Conservation (phyloP, 2,329 filamentous ascomycete species). For the Fusarium equiseti region DNA sequence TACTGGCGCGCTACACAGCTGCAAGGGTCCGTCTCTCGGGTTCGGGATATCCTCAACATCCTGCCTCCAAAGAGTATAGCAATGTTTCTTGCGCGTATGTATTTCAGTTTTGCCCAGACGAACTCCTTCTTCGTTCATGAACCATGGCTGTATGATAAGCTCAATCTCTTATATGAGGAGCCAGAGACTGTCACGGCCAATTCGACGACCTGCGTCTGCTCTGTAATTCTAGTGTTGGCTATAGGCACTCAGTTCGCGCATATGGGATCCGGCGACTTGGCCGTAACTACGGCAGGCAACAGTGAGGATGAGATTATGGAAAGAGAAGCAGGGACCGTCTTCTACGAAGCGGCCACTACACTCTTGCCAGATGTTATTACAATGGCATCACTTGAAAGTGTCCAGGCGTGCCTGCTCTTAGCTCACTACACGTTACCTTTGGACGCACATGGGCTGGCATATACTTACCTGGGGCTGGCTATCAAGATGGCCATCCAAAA, state of each 20-base stretch:
- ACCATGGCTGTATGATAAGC: neutral
- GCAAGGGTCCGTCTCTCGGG: neutral
- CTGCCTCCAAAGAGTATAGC: neutral
- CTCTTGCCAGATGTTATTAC: neutral
- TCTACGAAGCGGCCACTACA: neutral
- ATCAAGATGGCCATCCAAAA: conserved; percentile 1
- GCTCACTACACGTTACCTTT: neutral
- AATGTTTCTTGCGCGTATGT: neutral
- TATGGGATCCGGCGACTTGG: neutral
- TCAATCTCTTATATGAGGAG: neutral
- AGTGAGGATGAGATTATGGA: neutral
- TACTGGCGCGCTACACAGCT: conserved; percentile 1
- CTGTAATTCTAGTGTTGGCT: neutral
- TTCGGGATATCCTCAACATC: neutral
- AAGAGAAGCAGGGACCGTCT: neutral
- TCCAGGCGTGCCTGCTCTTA: neutral
- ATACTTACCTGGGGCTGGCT: neutral
- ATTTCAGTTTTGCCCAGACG: neutral
- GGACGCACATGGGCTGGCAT: neutral
- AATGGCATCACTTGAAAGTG: neutral
- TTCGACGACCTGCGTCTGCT: neutral
- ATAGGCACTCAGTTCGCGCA: neutral
- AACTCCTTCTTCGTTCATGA: conserved; percentile 4
- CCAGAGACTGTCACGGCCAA: neutral
- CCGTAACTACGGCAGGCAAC: neutral